Conservation (phyloP, 306 rosid genomes). For the Begonia fuchsioides region DNA sequence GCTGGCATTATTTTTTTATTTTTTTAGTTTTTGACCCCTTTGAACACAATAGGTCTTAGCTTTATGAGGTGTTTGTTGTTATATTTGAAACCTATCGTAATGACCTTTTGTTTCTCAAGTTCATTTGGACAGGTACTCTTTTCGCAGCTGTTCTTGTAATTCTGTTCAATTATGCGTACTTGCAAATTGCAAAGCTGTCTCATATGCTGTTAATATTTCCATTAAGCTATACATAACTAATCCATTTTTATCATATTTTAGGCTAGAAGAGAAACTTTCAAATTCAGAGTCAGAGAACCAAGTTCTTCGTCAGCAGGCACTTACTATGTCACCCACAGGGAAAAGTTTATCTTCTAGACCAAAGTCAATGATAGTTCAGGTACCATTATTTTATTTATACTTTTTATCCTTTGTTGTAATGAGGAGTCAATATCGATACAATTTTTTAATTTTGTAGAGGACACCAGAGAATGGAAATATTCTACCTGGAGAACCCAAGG, state of each 20-base stretch:
- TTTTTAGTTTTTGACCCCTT: too few species aligned
- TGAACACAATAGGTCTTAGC: too few species aligned
- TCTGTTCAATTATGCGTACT: too few species aligned
- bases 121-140: too few species aligned
- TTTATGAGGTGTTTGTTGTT: too few species aligned
- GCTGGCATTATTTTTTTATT: too few species aligned
- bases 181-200: too few species aligned
- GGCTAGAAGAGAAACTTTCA: constrained; percentile 94
- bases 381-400: constrained; percentile 17
- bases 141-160: too few species aligned
- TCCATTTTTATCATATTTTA: constrained; percentile 13
- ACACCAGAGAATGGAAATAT: constrained; percentile 80
- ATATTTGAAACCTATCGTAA: too few species aligned
- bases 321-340: constrained; percentile 87
- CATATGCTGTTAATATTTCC: too few species aligned
- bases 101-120: too few species aligned
- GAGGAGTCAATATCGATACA: constrained; percentile 4
- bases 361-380: constrained; percentile 82
- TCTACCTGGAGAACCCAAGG: constrained; percentile 62
- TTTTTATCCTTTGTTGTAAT: constrained; percentile 1
- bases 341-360: constrained; percentile 65
- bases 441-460: constrained; percentile 56
- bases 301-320: constrained; percentile 98
- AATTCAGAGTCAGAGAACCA: constrained; percentile 97
- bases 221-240: too few species aligned